Evolutionary conservation across 169 alveolate genomes (phyloP), one percentile per base, ranked within the genome.

Genomic region (Fabrea salina): DNA sequence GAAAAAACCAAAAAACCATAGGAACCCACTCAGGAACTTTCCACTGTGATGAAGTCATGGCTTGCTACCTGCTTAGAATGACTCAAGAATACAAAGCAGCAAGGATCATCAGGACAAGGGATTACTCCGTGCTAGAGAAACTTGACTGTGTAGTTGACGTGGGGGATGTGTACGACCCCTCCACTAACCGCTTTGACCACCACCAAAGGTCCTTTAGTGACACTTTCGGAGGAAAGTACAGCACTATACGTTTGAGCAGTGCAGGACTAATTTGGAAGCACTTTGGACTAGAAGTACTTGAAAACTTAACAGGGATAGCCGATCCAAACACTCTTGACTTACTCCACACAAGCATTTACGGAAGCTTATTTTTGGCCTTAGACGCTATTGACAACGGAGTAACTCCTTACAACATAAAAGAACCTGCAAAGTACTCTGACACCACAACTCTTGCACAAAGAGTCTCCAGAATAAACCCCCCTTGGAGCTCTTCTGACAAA

Each of bases 341-440:
- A 11, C 6, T 82, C 16, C 75, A 87, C 53, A 19, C 41, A 32
- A 81, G 82, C 50, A 56, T 90, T 19, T 92, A 92, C 76, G 44
- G 53, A 8, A 76, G 75, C 25, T 86, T 89, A 40, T 75, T 92
- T 11, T 43, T 54, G 72, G 85, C 83, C 22, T 84, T 89, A 4
- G 96, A 92, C 81, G 96, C 93, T 5, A 64, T 71, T n/a, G 96
- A 92, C 82, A 92, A 92, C 76, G 96, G 96, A 30, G 87, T 89
- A 11, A 66, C 79, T 27, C 78, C 81, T 71, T 76, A 33, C 57
- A 33, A 35, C 22, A 57, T 51, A 25, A 72, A 85, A 2, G 85
- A 66, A 8, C 43, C 58, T n/a, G 81, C 85, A 11, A 59, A 59
- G 25, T 92, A 88, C 80, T 41, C 61, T 8, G 86, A 84, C 49